Evolutionary conservation across 306 rosid species (phyloP), one percentile per base, ranked within the genome.

Genomic region (Lathyrus oleraceus): DNA sequence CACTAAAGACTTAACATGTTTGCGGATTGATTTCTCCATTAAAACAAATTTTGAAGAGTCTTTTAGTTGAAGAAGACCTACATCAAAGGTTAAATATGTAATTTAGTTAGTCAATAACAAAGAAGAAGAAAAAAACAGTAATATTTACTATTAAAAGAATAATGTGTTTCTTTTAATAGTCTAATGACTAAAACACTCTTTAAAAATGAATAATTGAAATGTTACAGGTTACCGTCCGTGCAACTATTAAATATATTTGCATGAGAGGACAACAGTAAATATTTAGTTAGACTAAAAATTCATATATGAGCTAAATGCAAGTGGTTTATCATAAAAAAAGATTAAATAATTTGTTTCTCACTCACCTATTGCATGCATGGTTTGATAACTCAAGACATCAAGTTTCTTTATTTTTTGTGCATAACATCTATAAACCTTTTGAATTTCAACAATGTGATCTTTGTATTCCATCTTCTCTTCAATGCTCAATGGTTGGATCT

Each of bases 311-410:
- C 12, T 60, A 5, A 65, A 6, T 6, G 53, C 78, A 57, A 40
- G 8, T 66, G 11, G 47, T 30, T 30, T 20, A 62, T 20, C 20
- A 20, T 40, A 19, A 2, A 53, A 49, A 35, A n/a, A 48, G 28
- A 38, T 51, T 21, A 43, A 67, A 63, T 20, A 40, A 40, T 53
- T 73, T 36, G 56, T 43, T 75, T 73, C 87, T 68, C 44, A 93
- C 86, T 67, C 47, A 93, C 97, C 97, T 65, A 88, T 70, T 65
- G 87, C 87, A 87, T 93, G 96, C 97, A 93, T 81, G 78, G 89
- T 72, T 74, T 90, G 97, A 84, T 71, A 77, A 76, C 90, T 93
- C 84, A 93, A 64, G 68, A 87, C 80, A 71, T 93, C 98, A 52
- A 93, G 83, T 73, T 88, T 90, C 77, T 81, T 56, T 91, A 85